Percentiles rank a stretch among this genome's conserved stretches.
Conservation (phyloP, 306 rosid species). For the Gastrolobium bilobum region DNA sequence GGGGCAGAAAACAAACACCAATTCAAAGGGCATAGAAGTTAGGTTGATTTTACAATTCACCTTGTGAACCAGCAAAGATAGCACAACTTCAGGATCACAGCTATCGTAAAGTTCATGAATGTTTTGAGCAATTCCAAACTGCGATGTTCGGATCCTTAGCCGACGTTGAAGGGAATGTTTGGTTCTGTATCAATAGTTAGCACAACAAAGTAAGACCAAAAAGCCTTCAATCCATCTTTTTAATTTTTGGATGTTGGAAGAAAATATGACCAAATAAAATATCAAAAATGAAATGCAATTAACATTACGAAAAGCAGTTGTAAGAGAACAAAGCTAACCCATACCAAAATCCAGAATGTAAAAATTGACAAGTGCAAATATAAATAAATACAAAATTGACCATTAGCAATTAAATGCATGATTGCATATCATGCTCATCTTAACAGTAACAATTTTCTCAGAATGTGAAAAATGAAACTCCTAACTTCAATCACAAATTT, state of each 20-base stretch:
- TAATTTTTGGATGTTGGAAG: slow-evolving; percentile 40
- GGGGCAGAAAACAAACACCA: background rate
- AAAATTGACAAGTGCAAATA: slow-evolving; percentile 22
- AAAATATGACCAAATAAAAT: slow-evolving; percentile 31
- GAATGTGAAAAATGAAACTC: slow-evolving; percentile 11
- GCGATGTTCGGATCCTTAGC: slow-evolving; percentile 86
- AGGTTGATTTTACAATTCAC: slow-evolving; percentile 55
- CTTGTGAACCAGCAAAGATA: slow-evolving; percentile 93
- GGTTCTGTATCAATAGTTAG: slow-evolving; percentile 63
- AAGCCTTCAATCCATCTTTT: slow-evolving; percentile 37
- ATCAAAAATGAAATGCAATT: slow-evolving; percentile 17
- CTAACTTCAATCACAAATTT: background rate
- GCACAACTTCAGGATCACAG: slow-evolving; percentile 90
- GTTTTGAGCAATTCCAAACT: slow-evolving; percentile 83
- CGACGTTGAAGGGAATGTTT: slow-evolving; percentile 83
- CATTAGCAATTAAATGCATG: slow-evolving; percentile 11
- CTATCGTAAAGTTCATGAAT: slow-evolving; percentile 81
- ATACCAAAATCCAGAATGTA: slow-evolving; percentile 26
- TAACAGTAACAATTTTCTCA: slow-evolving; percentile 16
- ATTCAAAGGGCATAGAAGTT: slow-evolving; percentile 29
- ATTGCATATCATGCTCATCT: slow-evolving; percentile 8
- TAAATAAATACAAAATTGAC: background rate
- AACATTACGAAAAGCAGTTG: slow-evolving; percentile 23
- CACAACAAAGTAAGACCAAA: slow-evolving; percentile 47
- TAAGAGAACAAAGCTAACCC: slow-evolving; percentile 31